Base-by-base conservation (phyloP, 805 yeast genomes). In the Pichia gijzeniarum region DNA sequence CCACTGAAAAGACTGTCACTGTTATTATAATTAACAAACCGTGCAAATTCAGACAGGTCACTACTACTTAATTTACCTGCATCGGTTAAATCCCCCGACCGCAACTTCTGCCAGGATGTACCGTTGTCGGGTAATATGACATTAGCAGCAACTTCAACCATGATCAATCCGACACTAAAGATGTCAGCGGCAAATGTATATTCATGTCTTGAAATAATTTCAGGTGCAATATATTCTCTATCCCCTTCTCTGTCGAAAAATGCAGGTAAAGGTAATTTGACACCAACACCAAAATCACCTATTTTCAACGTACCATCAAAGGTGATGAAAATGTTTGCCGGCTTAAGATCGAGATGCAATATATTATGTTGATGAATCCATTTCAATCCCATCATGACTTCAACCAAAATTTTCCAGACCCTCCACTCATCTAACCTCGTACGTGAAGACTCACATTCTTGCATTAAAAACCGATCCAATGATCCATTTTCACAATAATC, bases 221-320 rank as follows among this genome's bases (percentile, higher is more conserved):
- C 99, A 1, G 99, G 99, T 0, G 99, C 98, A 65, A 93, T 93
- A 64, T 93, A 93, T 61, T 91, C 96, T 43, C 98, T 73, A 64
- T 93, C 99, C 22, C 99, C 99, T 66, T 93, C 99, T 53, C 95
- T 77, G 64, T 93, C 99, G 56, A 87, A 82, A 52, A 69, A 79
- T 36, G 72, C 73, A 40, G 77, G 77, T 17, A 81, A 79, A 0
- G 98, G 98, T 43, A 80, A 68, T 53, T 77, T 79, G 3, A 95
- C 77, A 5, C 97, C 95, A 72, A 93, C 79, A 8, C 99, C 99
- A 69, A 93, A 93, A 65, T 93, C 99, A 17, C 96, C 99, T 58
- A 93, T 84, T 68, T 91, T 93, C 56, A 93, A 73, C 27, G 80
- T 77, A 25, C 99, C 99, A 61, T 93, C 98, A 65, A 93, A 93